Evolutionary conservation across 805 yeast species (phyloP), one percentile per base, ranked within the genome.

Genomic region (Candida chilensis): DNA sequence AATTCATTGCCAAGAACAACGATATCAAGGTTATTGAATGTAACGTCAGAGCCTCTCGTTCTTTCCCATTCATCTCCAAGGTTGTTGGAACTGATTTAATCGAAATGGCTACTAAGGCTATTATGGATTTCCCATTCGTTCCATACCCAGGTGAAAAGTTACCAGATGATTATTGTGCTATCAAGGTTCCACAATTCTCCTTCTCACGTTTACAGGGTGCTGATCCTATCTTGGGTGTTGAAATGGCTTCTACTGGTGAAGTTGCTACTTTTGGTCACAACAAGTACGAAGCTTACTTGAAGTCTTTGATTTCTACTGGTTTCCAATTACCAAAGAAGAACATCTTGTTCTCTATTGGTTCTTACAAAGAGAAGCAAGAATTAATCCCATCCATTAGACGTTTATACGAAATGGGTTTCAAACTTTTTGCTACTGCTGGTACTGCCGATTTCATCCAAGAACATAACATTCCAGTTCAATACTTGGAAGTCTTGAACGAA

Each of bases 191-290:
- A 9, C 97, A 90, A 60, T 90, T 90, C 63, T 88, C 96, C 5
- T 90, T 92, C 78, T 82, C 96, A 18, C 78, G 97, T 58, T 71
- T 90, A 43, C 84, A 96, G 28, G 97, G 97, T 45, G 97, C 97
- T 33, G 97, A 90, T 56, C 97, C 97, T 32, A 87, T 90, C 37
- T 68, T 90, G 42, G 97, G 97, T 64, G 97, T 90, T 41, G 97
- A 90, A 64, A 90, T 90, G 97, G 96, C 97, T 13, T 90, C 96
- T 18, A 90, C 97, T 38, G 97, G 97, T 71, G 97, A 87, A 60
- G 96, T 88, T 50, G 99, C 99, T 29, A 75, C 94, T 39, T 90
- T 92, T 52, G 99, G 98, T 49, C 86, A 72, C 50, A 80, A 88
- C 68, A 90, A 90, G 61, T 88, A 87, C 52, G 98, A 94, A 65